Evolutionary conservation across 805 yeast genomes (phyloP).

Genomic region (Candida boidinii): DNA sequence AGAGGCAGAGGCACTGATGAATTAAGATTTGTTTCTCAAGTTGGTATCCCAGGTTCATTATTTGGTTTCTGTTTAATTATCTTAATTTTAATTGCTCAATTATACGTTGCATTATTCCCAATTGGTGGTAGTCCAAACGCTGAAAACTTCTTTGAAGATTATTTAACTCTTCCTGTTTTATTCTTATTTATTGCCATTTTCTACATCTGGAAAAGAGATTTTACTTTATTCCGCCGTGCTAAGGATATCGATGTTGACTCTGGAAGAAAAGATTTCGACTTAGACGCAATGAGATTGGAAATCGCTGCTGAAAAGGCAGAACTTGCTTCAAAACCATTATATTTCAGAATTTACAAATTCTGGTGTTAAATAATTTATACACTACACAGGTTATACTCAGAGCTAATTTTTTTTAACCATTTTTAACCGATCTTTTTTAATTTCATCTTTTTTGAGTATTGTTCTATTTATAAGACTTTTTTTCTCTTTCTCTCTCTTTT

Average conservation of each 20-base stretch:
- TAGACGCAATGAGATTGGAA: slow-evolving; percentile 48
- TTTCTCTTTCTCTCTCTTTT: too few species aligned
- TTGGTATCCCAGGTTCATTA: slow-evolving; percentile 58
- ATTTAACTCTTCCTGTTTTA: slow-evolving; percentile 55
- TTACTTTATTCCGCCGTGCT: slow-evolving; percentile 34
- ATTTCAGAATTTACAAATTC: slow-evolving; percentile 41
- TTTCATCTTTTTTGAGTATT: too few species aligned
- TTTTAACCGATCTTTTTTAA: too few species aligned
- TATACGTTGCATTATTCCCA: slow-evolving; percentile 77
- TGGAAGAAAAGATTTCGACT: slow-evolving; percentile 53
- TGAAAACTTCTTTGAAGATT: slow-evolving; percentile 48
- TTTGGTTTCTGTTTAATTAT: slow-evolving; percentile 50
- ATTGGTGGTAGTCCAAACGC: slow-evolving; percentile 43
- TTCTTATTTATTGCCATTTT: slow-evolving; percentile 33
- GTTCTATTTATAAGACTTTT: too few species aligned
- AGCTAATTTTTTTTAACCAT: too few species aligned
- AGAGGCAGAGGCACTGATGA: slow-evolving; percentile 63
- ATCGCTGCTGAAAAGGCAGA: slow-evolving; percentile 46
- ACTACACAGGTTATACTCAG: too few species aligned
- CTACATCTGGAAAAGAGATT: slow-evolving; percentile 30
- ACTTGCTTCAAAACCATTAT: slow-evolving; percentile 35
- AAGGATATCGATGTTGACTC: slow-evolving; percentile 49
- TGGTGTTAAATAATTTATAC: slow-evolving; percentile 55
- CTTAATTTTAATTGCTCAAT: slow-evolving; percentile 60
- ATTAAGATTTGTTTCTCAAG: slow-evolving; percentile 53